phyloP scores from a whole-genome alignment of 2,329 filamentous ascomycete genomes.

The Lasiodiplodia theobromae region DNA sequence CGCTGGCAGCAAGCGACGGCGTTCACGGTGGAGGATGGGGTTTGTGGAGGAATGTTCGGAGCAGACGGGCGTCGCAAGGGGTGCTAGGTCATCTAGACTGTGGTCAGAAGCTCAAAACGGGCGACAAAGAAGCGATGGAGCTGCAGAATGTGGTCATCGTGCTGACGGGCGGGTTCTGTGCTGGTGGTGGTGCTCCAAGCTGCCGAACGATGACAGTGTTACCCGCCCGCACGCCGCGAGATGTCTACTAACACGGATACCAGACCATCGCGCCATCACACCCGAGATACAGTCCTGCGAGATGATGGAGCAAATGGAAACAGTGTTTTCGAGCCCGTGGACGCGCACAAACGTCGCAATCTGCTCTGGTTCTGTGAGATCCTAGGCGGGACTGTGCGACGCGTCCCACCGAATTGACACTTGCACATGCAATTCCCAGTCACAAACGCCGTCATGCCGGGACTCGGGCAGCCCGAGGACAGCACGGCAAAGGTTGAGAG shows the following conservation, averaged over 20 bases:
- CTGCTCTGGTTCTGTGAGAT: not conserved
- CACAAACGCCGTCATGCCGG: not conserved
- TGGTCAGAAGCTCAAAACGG: not conserved
- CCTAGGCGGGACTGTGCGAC: not conserved
- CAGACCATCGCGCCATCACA: not conserved
- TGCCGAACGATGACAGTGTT: not conserved
- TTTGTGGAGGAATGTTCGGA: not conserved
- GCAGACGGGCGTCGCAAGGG: not conserved
- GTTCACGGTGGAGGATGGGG: not conserved
- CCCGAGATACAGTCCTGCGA: not conserved
- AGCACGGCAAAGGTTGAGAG: not conserved
- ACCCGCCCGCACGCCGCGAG: not conserved
- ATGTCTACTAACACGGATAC: not conserved
- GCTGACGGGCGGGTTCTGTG: not conserved
- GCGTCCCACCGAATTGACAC: not conserved
- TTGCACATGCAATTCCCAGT: not conserved
- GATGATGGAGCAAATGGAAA: not conserved
- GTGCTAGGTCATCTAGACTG: not conserved
- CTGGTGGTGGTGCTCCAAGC: not conserved
- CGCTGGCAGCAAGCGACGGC: not conserved
- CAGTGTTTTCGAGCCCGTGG: not conserved
- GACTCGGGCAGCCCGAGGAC: not conserved
- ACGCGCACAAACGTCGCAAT: not conserved
- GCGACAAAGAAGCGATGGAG: not conserved
- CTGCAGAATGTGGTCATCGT: not conserved